Evolutionary conservation across 345 rosid genomes (phyloP).

Genomic region (Hibiscus syriacus): DNA sequence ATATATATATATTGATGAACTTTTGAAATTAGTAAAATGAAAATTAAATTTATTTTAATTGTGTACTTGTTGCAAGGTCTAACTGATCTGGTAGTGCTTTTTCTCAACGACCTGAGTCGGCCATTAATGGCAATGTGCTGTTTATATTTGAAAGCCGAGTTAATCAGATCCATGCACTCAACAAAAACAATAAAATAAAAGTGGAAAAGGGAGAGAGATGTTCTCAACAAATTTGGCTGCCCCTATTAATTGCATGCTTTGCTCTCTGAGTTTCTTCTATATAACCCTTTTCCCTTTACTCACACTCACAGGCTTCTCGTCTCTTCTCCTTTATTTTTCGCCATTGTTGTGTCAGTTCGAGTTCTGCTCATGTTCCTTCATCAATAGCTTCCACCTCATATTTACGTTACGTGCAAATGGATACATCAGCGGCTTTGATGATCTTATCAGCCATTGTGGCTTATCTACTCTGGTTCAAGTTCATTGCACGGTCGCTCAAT

Average conservation of each 20-base stretch:
- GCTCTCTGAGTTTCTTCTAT: conserved; percentile 7
- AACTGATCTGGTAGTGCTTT: neutral
- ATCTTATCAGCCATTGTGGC: conserved; percentile 31
- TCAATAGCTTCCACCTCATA: neutral
- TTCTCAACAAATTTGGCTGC: conserved; percentile 10
- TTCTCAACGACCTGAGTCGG: conserved; percentile 4
- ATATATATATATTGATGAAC: no score
- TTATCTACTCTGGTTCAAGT: conserved; percentile 51
- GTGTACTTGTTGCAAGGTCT: neutral
- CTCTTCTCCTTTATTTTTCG: neutral
- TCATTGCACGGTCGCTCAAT: conserved; percentile 24
- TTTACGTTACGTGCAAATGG: no score
- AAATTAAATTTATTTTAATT: neutral
- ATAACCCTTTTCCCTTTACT: conserved; percentile 7
- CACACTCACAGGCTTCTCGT: neutral
- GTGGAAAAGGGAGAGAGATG: neutral
- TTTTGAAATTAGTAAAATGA: no score
- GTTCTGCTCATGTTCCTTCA: neutral
- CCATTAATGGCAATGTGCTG: conserved; percentile 2
- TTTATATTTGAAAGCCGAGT: neutral
- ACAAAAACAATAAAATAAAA: neutral
- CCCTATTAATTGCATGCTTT: conserved; percentile 12
- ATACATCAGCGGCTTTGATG: conserved; percentile 34
- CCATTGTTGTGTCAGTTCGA: neutral
- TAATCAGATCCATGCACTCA: neutral